Conservation (phyloP, 2,329 filamentous ascomycete species). For the Sordariomycetes sp. region DNA sequence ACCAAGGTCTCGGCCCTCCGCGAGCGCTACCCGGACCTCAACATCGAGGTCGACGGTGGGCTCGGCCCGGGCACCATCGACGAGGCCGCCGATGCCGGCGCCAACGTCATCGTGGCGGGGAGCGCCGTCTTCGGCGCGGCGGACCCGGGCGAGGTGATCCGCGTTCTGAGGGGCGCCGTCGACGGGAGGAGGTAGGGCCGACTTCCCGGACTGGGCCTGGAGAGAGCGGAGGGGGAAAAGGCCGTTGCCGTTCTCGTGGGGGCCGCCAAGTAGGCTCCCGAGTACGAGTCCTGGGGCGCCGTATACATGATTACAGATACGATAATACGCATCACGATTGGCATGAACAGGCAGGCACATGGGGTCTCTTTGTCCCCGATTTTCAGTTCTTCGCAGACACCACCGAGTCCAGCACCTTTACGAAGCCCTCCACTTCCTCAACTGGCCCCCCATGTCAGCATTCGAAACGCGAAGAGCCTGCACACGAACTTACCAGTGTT, state of each 20-base stretch:
- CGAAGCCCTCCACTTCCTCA: slow-evolving; percentile 43
- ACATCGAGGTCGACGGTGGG: slow-evolving; percentile 96
- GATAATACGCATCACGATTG: neutral
- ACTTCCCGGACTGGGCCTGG: neutral
- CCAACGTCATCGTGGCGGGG: slow-evolving; percentile 95
- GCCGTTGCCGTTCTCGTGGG: neutral
- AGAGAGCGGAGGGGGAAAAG: neutral
- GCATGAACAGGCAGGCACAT: neutral
- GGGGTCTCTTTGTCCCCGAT: neutral
- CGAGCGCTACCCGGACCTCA: slow-evolving; percentile 75
- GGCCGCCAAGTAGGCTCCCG: neutral
- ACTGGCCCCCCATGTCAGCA: slow-evolving; percentile 22
- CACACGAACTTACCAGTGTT: slow-evolving; percentile 45
- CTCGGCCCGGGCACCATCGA: slow-evolving; percentile 83
- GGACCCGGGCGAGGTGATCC: slow-evolving; percentile 79
- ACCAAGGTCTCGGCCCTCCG: slow-evolving; percentile 85
- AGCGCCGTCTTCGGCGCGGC: slow-evolving; percentile 91
- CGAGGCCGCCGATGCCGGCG: slow-evolving; percentile 86
- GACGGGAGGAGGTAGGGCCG: slow-evolving; percentile 32
- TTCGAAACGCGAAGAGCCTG: neutral
- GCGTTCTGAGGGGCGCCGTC: slow-evolving; percentile 68
- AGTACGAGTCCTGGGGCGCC: neutral
- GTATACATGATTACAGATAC: neutral
- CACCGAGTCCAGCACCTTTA: slow-evolving; percentile 37
- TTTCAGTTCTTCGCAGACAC: slow-evolving; percentile 1